These are phyloP conservation scores for Thelephora terrestris DNA, from an alignment of 1,284 basidiomycete genomes.

Conservation along the genomic window DNA sequence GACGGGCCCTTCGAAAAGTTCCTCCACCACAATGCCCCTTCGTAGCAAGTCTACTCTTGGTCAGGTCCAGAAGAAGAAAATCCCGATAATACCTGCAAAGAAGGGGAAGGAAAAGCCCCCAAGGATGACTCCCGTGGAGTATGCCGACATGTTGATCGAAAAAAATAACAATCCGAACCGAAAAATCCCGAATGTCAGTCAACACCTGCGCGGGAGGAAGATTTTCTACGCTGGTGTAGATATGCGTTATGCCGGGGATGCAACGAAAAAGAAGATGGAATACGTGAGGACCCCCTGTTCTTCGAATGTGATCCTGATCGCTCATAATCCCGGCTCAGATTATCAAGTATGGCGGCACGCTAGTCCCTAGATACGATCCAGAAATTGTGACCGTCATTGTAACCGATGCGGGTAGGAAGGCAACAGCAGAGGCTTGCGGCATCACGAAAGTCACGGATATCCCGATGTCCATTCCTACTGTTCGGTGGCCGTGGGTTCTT, in stretches of 20 bases:
- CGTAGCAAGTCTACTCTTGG: too few relatives aligned
- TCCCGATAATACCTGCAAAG: slow-evolving; percentile 16
- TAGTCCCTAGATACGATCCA: slow-evolving; percentile 46
- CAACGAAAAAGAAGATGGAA: slow-evolving; percentile 48
- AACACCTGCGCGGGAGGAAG: slow-evolving; percentile 33
- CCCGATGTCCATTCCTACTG: slow-evolving; percentile 48
- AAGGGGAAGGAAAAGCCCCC: slow-evolving; percentile 19
- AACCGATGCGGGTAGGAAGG: slow-evolving; percentile 30
- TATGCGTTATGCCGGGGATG: slow-evolving; percentile 35
- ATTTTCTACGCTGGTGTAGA: slow-evolving; percentile 55
- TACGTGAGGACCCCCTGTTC: slow-evolving; percentile 31
- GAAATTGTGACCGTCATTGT: slow-evolving; percentile 52
- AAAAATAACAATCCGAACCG: slow-evolving; percentile 15
- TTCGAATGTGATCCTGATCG: slow-evolving; percentile 3
- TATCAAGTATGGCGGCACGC: slow-evolving; percentile 41
- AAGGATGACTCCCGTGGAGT: slow-evolving; percentile 26
- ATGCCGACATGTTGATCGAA: slow-evolving; percentile 27
- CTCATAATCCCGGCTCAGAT: slow-evolving; percentile 32
- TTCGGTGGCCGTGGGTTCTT: slow-evolving; percentile 53
- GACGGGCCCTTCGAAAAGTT: too few relatives aligned
- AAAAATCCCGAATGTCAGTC: slow-evolving; percentile 19
- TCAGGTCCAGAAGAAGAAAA: background rate
- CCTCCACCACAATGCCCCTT: too few relatives aligned
- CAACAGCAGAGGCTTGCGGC: slow-evolving; percentile 30
- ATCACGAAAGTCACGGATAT: slow-evolving; percentile 42